phyloP scores from a whole-genome alignment of 2,329 filamentous ascomycete species.

The Talaromyces funiculosus region DNA sequence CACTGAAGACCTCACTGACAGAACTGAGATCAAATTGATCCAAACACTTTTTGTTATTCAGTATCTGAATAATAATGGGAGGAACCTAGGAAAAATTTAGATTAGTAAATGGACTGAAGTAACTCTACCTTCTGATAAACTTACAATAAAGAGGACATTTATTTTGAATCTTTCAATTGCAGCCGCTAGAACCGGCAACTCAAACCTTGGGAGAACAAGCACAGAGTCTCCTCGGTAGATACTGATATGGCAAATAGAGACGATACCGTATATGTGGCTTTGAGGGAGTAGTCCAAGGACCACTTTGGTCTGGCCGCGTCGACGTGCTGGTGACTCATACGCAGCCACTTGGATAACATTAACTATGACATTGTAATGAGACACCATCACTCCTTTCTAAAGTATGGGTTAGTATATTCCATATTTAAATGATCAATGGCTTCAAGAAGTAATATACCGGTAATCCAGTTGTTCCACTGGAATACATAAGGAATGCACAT shows the following conservation, averaged over 20 bases:
- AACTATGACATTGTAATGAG: slow-evolving; percentile 54
- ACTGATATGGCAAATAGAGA: slow-evolving; percentile 57
- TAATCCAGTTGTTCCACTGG: slow-evolving; percentile 54
- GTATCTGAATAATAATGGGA: slow-evolving; percentile 43
- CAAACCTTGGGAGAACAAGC: slow-evolving; percentile 30
- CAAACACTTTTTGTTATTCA: slow-evolving; percentile 41
- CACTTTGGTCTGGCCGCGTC: slow-evolving; percentile 45
- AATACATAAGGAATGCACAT: slow-evolving; percentile 59
- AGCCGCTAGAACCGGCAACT: slow-evolving; percentile 32
- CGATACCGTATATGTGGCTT: slow-evolving; percentile 70
- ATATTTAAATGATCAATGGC: neutral
- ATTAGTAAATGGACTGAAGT: neutral
- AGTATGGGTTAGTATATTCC: neutral
- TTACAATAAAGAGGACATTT: slow-evolving; percentile 12
- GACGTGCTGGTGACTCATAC: slow-evolving; percentile 25
- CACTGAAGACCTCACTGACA: slow-evolving; percentile 31
- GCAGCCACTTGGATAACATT: slow-evolving; percentile 15
- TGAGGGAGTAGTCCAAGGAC: slow-evolving; percentile 63
- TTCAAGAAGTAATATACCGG: slow-evolving; percentile 30
- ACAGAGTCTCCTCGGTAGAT: slow-evolving; percentile 61
- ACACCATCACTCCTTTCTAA: slow-evolving; percentile 38
- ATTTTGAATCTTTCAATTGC: slow-evolving; percentile 24
- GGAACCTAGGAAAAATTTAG: slow-evolving; percentile 28
- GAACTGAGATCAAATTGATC: slow-evolving; percentile 39
- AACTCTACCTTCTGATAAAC: neutral